Evolutionary conservation across 176 grass and related monocot genomes (phyloP), one percentile per base, ranked within the genome.

Genomic region (Raddia guianensis): DNA sequence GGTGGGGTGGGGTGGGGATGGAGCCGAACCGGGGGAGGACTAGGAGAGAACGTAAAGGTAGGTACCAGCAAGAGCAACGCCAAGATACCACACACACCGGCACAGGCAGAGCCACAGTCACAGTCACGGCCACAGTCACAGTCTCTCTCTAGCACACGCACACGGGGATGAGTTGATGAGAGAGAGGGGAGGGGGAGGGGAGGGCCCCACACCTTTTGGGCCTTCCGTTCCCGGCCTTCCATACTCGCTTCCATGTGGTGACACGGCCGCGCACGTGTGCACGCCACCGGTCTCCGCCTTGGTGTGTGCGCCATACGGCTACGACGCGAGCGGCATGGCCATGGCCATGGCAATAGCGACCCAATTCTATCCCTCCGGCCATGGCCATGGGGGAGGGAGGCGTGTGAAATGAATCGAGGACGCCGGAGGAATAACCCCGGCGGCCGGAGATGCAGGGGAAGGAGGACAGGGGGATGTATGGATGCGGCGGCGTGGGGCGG

Each of bases 191-290:
- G 2, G 40, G 12, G 47, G 21, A 3, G 12, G 2, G 42, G 49
- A 9, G 46, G 75, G 45, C 58, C 70, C 58, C 48, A 66, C 54
- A 8, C 7, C 49, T 75, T 82, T 63, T 70, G 45, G 79, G 87
- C 68, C 65, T 64, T 43, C 48, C 67, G 55, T 82, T 83, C 72
- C 71, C 72, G 65, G 71, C 50, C 89, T 85, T 9, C 8, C 63
- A 74, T 67, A 58, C 59, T 66, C 63, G 66, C 71, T 85, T 83
- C 73, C 87, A 85, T 91, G 84, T 92, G 87, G 68, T 86, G 83
- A 88, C 90, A 93, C 90, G 85, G 79, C 76, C 77, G 80, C 87
- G 91, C 89, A 94, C 91, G 91, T 90, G 94, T 95, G 93, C 90
- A 87, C 67, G 59, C 80, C n/a, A n/a, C n/a, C 85, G 78, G 49